Evolutionary conservation across 1,284 basidiomycete genomes (phyloP), one percentile per base, ranked within the genome.

Genomic region (Malassezia psittaci): DNA sequence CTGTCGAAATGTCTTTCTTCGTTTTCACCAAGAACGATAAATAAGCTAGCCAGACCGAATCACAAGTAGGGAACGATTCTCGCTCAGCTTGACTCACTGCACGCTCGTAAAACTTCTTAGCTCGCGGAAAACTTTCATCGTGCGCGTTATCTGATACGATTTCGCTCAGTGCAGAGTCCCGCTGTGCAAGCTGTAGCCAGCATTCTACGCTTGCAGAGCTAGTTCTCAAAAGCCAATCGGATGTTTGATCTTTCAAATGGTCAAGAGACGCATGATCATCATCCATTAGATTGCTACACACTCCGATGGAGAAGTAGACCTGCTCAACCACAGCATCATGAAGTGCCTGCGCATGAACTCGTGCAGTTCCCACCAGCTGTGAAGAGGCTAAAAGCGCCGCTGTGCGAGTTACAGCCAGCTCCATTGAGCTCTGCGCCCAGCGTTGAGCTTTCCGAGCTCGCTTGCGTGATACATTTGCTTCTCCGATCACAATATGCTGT

Each of bases 351-450:
- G 55, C 55, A 36, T 52, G 19, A 2, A 8, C 24, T 5, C 55
- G 55, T 33, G 55, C 55, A 4, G 45, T 43, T 24, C 55, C 45
- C 19, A 48, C 33, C 8, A 57, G 51, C 44, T 48, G 36, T 10
- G 55, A 52, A 34, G 55, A 52, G 3, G 55, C 55, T 8, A 57
- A 47, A 19, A 57, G 37, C 13, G 50, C 50, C 21, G 46, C 51
- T 2, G 55, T 48, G 12, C 47, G 39, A 18, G 40, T 16, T 16
- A 57, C 51, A 21, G 55, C 55, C 10, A n/a, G 40, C 45, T 52
- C 41, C 33, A n/a, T 24, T 36, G 43, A n/a, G 2, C n/a, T 16
- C 54, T 50, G 52, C 10, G 54, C 48, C 54, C 54, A 57, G 16
- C 33, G 36, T 2, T 32, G 8, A 12, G 54, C 54, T 5, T 18